Base-by-base conservation (phyloP, 2,329 filamentous ascomycete species). In the Aspergillus jensenii region DNA sequence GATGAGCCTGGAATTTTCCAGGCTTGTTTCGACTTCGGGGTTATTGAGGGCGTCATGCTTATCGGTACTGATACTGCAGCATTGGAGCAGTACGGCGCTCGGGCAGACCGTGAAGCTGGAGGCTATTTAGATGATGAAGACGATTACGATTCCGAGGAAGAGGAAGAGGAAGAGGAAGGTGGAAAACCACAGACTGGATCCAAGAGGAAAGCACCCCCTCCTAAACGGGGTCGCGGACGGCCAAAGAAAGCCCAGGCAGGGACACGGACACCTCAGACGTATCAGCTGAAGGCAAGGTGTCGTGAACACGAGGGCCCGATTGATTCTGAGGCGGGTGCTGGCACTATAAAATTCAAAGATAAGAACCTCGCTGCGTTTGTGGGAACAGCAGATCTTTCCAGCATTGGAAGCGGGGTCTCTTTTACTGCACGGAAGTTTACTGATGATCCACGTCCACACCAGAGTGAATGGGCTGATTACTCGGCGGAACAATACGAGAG, bases 291-390 rank as follows among this genome's bases (percentile, higher is more conserved):
- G 37, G 11, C 41, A 19, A 60, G 44, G 41, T 56, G 47, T 43
- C 49, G 54, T 41, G 59, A 63, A 40, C 58, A 25, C 37, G 55
- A 62, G 50, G 54, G 55, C 15, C 25, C 53, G 59, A 55, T 57
- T 33, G 35, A 48, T 19, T 46, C 12, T 17, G 0, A 55, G 2
- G 11, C 59, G 43, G 5, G 41, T n/a, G 21, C 49, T 25, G 59
- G 61, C 43, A 58, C 37, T 49, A 56, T 63, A 52, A 56, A 54
- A 7, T 63, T 63, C 57, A 57, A 53, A 17, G 51, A 57, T 52
- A 31, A 11, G 17, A 55, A 39, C 3, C 55, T 62, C n/a, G 43
- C 54, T 31, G 54, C 14, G 40, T 60, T 62, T 21, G 31, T 31
- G 12, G 56, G 47, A n/a, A 33, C 35, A 33, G 60, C 37, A 15